phyloP scores from a whole-genome alignment of 352 stramenopile species.

The Pythium aristosporum region DNA sequence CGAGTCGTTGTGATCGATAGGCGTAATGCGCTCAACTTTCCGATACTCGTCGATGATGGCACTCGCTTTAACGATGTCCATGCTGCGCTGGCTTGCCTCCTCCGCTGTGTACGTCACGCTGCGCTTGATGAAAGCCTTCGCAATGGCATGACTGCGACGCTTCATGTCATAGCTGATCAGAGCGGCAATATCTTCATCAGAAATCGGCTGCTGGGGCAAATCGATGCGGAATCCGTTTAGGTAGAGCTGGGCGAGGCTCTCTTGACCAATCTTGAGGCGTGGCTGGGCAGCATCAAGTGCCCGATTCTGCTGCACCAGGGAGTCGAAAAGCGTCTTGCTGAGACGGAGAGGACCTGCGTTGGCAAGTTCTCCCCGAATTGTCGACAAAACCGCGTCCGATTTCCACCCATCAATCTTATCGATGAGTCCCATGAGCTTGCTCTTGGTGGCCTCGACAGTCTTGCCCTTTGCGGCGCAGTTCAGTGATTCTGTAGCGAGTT shows the following conservation, averaged over 20 bases:
- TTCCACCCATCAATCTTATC: constrained; percentile 22
- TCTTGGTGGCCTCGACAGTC: constrained; percentile 40
- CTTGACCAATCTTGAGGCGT: constrained; percentile 29
- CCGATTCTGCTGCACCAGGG: constrained; percentile 39
- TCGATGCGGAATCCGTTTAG: constrained; percentile 72
- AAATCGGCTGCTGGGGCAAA: constrained; percentile 51
- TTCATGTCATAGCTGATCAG: constrained; percentile 72
- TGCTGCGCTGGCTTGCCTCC: constrained; percentile 61
- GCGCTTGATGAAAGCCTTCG: constrained; percentile 69
- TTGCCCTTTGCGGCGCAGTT: constrained; percentile 58
- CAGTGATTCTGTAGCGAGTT: constrained; percentile 57
- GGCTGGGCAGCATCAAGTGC: constrained; percentile 37
- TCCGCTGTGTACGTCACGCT: constrained; percentile 42
- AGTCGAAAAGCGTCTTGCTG: constrained; percentile 1
- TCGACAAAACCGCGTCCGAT: constrained; percentile 18
- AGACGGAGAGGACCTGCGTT: not conserved
- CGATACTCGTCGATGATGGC: constrained; percentile 79
- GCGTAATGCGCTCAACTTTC: constrained; percentile 39
- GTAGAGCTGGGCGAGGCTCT: constrained; percentile 46
- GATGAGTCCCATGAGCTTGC: constrained; percentile 52
- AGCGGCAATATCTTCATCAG: constrained; percentile 57
- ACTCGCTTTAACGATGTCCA: constrained; percentile 72
- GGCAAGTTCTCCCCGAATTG: constrained; percentile 14
- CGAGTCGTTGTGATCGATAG: constrained; percentile 36
- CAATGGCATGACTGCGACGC: constrained; percentile 65